Percentiles rank a stretch among this genome's conserved stretches.
Evolutionary conservation across 148 eudicot genomes (phyloP).

Genomic region (Salicornia ramosissima): DNA sequence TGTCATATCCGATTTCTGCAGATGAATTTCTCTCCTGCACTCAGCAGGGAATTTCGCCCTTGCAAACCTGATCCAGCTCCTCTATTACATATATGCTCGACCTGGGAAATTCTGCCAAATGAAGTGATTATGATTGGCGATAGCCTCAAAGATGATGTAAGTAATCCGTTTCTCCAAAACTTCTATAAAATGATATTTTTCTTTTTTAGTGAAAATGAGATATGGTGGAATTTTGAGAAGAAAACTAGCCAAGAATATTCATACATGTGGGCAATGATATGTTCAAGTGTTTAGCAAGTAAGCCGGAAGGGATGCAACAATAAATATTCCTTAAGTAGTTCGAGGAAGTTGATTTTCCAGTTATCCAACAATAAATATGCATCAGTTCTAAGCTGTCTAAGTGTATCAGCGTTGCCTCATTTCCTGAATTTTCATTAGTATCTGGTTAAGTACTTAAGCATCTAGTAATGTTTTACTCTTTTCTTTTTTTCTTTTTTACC

Average conservation of each 20-base stretch:
- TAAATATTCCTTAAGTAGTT: no score
- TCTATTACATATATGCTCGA: slow-evolving; percentile 74
- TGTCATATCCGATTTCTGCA: slow-evolving; percentile 29
- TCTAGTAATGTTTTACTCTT: no score
- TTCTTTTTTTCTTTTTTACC: no score
- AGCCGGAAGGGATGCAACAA: neutral
- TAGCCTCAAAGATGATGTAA: slow-evolving; percentile 98
- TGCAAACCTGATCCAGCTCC: slow-evolving; percentile 98
- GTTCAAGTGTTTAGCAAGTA: neutral
- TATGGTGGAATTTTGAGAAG: neutral
- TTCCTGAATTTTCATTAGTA: no score
- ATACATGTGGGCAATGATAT: neutral
- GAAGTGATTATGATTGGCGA: slow-evolving; percentile 97
- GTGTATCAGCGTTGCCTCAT: neutral
- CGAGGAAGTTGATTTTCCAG: no score
- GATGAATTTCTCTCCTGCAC: slow-evolving; percentile 74
- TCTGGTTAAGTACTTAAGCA: no score
- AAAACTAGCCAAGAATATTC: neutral
- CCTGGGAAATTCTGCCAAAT: slow-evolving; percentile 66
- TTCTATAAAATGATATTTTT: neutral
- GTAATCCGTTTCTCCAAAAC: slow-evolving; percentile 19
- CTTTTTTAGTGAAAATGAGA: neutral
- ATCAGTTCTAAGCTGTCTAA: no score
- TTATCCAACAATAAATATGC: no score
- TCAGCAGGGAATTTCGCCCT: slow-evolving; percentile 90